Conservation (phyloP, 139 green algal species). For the Chlamydomonas sphaeroides region DNA sequence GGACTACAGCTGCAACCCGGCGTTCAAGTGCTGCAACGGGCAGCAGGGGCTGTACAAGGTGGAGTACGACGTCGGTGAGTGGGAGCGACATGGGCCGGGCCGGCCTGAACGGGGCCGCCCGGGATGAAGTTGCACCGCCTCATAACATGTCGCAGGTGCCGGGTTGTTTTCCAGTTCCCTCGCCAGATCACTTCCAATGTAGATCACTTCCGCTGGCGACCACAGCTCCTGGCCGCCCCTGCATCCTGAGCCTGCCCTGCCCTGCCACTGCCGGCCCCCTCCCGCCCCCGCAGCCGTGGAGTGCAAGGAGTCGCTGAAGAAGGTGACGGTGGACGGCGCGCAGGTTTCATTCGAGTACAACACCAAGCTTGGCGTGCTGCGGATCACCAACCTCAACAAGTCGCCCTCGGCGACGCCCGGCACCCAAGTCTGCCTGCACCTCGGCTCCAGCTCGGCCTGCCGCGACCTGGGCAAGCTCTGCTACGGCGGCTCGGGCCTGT, state of each 20-base stretch:
- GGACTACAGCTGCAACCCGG: conserved; percentile 5
- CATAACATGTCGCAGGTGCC: no score
- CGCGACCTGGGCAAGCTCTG: conserved; percentile 10
- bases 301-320: conserved; percentile 23
- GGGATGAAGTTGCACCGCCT: no score
- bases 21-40: conserved; percentile 32
- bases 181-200: no score
- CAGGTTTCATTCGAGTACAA: conserved; percentile 33
- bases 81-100: no score
- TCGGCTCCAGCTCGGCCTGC: background rate
- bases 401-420: background rate
- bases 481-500: background rate
- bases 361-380: conserved; percentile 7
- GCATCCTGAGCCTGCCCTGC: no score
- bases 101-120: no score
- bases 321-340: conserved; percentile 14
- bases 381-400: background rate
- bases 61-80: conserved; percentile 43
- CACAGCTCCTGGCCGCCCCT: no score
- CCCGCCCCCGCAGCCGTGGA: no score
- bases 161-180: no score
- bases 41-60: conserved; percentile 27
- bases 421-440: conserved; percentile 34
- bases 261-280: no score
- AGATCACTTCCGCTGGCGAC: no score